These are phyloP conservation scores for Hypomyces perniciosus DNA, from an alignment of 2,329 filamentous ascomycete genomes.

Conservation along the genomic window DNA sequence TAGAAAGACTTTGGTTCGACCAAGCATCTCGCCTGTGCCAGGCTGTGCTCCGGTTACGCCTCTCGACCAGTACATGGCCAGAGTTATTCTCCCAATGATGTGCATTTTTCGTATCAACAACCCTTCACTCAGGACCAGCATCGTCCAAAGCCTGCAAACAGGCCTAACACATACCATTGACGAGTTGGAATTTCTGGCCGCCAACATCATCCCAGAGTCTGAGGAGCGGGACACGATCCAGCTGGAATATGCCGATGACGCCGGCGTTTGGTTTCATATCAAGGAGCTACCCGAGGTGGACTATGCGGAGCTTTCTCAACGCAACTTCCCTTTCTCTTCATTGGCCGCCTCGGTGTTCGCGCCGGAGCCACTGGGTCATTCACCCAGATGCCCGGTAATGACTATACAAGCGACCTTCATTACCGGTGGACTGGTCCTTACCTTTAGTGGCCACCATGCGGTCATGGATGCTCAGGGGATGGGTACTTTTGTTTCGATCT, in stretches of 20 bases:
- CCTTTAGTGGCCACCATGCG: slow-evolving; percentile 12
- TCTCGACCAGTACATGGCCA: slow-evolving; percentile 13
- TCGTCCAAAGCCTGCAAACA: slow-evolving; percentile 8
- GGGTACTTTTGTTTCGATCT: slow-evolving; percentile 10
- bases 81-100: slow-evolving; percentile 13
- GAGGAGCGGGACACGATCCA: slow-evolving; percentile 5
- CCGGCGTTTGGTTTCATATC: slow-evolving; percentile 13
- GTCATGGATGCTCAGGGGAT: slow-evolving; percentile 13
- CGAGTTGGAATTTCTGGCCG: slow-evolving; percentile 9
- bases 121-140: slow-evolving; percentile 9
- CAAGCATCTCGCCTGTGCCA: slow-evolving; percentile 11
- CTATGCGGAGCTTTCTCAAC: slow-evolving; percentile 4
- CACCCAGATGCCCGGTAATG: slow-evolving; percentile 8
- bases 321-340: slow-evolving; percentile 10
- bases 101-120: slow-evolving; percentile 10
- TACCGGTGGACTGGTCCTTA: slow-evolving; percentile 10
- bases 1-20: slow-evolving; percentile 8
- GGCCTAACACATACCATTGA: slow-evolving; percentile 9
- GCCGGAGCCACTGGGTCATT: slow-evolving; percentile 8
- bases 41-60: slow-evolving; percentile 8
- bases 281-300: slow-evolving; percentile 9
- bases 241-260: slow-evolving; percentile 8
- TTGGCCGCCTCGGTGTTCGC: slow-evolving; percentile 8
- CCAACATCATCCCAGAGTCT: slow-evolving; percentile 5
- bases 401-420: slow-evolving; percentile 12